Evolutionary conservation across 2,329 filamentous ascomycete species (phyloP).

Genomic region (Epichloe typhina): DNA sequence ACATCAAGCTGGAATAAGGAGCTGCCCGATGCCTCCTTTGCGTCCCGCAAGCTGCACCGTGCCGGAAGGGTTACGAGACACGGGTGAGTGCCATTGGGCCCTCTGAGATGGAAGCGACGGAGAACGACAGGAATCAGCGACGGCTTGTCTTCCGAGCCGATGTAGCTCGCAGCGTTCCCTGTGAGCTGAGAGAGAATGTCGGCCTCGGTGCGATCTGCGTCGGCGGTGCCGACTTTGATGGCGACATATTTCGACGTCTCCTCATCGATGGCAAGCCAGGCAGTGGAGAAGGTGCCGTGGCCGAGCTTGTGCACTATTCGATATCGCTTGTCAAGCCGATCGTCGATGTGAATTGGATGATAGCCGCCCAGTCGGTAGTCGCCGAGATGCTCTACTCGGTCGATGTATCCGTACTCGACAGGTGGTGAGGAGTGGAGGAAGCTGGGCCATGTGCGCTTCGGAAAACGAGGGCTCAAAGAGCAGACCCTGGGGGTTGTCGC

Average conservation of each 20-base stretch:
- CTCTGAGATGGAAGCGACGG: constrained; percentile 10
- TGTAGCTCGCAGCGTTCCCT: too few species aligned
- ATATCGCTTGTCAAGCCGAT: constrained; percentile 25
- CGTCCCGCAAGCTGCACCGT: constrained; percentile 13
- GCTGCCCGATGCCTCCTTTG: constrained; percentile 8
- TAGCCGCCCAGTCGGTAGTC: constrained; percentile 14
- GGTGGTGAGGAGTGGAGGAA: neutral
- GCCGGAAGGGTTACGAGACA: constrained; percentile 15
- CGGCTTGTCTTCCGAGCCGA: neutral
- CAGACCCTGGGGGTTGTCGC: too few species aligned
- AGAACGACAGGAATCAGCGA: constrained; percentile 10
- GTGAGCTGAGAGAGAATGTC: constrained; percentile 11
- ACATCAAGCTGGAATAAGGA: constrained; percentile 4
- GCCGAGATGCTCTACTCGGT: constrained; percentile 13
- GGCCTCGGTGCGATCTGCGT: constrained; percentile 11
- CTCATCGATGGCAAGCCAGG: constrained; percentile 20
- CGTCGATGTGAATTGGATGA: constrained; percentile 27
- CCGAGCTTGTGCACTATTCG: constrained; percentile 28
- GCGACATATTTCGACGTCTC: constrained; percentile 15
- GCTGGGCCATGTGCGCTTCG: neutral
- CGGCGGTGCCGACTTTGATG: constrained; percentile 19
- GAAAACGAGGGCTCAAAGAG: neutral
- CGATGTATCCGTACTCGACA: constrained; percentile 9
- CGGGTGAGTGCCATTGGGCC: constrained; percentile 12
- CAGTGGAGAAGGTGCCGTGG: constrained; percentile 17